These are phyloP conservation scores for Phtheirospermum japonicum DNA, from an alignment of 257 asterid genomes.

Conservation along the genomic window DNA sequence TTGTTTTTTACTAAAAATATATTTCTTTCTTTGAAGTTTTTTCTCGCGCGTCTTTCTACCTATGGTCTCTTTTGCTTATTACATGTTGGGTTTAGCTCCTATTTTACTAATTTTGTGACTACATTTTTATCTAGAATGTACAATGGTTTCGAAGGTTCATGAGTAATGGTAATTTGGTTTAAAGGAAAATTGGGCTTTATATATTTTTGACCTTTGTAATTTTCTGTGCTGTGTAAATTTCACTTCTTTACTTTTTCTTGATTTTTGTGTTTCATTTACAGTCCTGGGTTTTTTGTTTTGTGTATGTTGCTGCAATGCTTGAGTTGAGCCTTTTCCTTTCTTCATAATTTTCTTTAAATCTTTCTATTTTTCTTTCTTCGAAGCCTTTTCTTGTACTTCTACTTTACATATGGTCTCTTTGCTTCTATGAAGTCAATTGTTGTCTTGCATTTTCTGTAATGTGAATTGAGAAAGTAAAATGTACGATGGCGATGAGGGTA, in stretches of 20 bases:
- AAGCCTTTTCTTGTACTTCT: conserved; percentile 2
- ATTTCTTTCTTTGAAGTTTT: neutral
- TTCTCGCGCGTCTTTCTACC: neutral
- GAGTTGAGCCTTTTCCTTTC: too few relatives aligned
- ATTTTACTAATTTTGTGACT: too few relatives aligned
- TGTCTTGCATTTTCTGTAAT: neutral
- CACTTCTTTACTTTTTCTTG: too few relatives aligned
- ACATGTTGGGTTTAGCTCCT: too few relatives aligned
- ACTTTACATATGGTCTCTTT: conserved; percentile 4
- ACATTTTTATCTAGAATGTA: neutral
- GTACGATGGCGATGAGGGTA: neutral
- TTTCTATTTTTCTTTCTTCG: neutral
- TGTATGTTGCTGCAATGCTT: too few relatives aligned
- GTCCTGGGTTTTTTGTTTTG: too few relatives aligned
- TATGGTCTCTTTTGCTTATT: neutral
- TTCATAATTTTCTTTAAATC: neutral
- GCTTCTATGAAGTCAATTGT: conserved; percentile 11
- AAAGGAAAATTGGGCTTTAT: neutral
- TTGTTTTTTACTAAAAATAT: neutral
- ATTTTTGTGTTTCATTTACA: too few relatives aligned
- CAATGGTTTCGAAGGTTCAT: neutral
- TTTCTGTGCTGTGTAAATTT: neutral
- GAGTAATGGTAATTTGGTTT: conserved; percentile 1
- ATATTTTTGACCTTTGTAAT: neutral
- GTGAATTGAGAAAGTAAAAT: neutral